Evolutionary conservation across 208 protist species (phyloP).

Genomic region (Leishmania arabica): DNA sequence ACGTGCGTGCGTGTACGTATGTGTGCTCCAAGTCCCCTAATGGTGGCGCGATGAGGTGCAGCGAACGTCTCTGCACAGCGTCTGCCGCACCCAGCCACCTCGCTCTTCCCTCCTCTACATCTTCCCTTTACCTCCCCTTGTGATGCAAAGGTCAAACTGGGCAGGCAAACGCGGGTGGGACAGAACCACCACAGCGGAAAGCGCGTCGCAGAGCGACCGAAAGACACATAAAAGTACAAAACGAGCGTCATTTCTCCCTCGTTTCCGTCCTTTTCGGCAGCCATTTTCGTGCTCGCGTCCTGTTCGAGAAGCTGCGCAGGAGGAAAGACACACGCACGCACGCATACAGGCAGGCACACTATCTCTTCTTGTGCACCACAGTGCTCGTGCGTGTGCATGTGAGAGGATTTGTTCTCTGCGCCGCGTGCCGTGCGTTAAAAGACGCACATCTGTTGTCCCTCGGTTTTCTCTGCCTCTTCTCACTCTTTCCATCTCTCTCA

Average conservation of each 20-base stretch:
- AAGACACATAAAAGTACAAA: not conserved
- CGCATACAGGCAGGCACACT: not conserved
- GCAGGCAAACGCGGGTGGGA: not conserved
- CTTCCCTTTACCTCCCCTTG: not conserved
- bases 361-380: not conserved
- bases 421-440: not conserved
- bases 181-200: not conserved
- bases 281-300: not conserved
- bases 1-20: not conserved
- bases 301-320: not conserved
- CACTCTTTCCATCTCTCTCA: not conserved
- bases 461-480: not conserved
- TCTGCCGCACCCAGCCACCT: not conserved
- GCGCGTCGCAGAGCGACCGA: not conserved
- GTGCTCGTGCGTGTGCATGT: not conserved
- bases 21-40: not conserved
- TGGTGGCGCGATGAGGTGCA: not conserved
- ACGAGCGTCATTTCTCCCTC: not conserved
- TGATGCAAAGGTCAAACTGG: not conserved
- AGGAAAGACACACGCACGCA: not conserved
- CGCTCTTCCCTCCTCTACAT: not conserved
- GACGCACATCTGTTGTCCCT: not conserved
- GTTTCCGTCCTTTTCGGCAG: not conserved
- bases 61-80: not conserved
- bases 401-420: not conserved